These are phyloP conservation scores for Populus tomentosa DNA, from an alignment of 441 rosid species.

Conservation along the genomic window DNA sequence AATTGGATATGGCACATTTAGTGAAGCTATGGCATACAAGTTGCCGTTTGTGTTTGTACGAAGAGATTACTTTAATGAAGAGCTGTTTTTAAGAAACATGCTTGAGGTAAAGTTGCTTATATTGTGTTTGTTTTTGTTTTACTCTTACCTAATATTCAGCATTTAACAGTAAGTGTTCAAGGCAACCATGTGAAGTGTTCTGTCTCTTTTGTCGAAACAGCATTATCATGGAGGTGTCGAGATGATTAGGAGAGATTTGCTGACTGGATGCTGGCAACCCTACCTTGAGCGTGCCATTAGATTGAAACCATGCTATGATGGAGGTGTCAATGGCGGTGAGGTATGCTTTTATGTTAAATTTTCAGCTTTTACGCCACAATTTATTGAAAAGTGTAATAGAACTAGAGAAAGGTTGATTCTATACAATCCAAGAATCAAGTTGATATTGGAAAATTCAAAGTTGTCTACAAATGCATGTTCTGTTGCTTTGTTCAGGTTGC, in stretches of 20 bases:
- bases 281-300: constrained; percentile 97
- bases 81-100: constrained; percentile 96
- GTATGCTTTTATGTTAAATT: constrained; percentile 26
- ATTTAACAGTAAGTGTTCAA: not conserved
- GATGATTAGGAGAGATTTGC: constrained; percentile 98
- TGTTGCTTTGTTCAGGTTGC: constrained; percentile 53
- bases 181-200: not conserved
- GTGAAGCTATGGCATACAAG: constrained; percentile 95
- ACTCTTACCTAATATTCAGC: not conserved
- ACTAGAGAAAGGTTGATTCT: not conserved
- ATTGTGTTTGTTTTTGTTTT: not conserved
- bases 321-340: constrained; percentile 97
- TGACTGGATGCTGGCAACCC: constrained; percentile 95
- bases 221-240: constrained; percentile 94
- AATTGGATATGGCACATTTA: constrained; percentile 99
- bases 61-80: constrained; percentile 98
- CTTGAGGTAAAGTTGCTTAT: constrained; percentile 65
- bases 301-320: constrained; percentile 95
- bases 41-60: constrained; percentile 97
- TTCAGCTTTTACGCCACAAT: not conserved
- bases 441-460: constrained; percentile 15
- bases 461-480: not conserved
- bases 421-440: not conserved
- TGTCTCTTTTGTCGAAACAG: constrained; percentile 33
- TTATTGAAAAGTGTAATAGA: not conserved